Percentiles rank a stretch among this genome's conserved stretches.
phyloP scores from a whole-genome alignment of 139 green algal species.

The Coelastrella sp. region DNA sequence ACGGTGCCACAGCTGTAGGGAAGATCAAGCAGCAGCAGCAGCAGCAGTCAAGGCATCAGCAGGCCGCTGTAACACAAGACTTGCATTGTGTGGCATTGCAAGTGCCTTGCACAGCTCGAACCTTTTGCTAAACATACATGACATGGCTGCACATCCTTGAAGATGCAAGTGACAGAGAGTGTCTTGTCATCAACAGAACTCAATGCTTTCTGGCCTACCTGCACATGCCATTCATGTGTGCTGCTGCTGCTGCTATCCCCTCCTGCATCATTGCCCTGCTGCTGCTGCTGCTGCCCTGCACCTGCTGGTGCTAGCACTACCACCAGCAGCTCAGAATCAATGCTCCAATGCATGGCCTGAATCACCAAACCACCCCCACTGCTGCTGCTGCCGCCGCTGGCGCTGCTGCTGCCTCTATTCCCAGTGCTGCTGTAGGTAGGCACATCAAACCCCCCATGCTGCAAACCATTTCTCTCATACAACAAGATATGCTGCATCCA shows the following conservation, averaged over 20 bases:
- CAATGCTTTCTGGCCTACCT: conserved; percentile 42
- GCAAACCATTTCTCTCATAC: conserved; percentile 93
- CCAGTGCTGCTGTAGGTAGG: conserved; percentile 22
- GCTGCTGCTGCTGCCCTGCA: conserved; percentile 27
- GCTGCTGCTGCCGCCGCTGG: neutral
- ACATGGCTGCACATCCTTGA: no score
- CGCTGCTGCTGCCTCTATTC: neutral
- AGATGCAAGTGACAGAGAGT: no score
- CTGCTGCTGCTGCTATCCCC: neutral
- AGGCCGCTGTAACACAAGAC: no score
- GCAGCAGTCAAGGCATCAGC: neutral
- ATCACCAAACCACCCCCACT: conserved; percentile 27
- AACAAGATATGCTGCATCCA: conserved; percentile 71
- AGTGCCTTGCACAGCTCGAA: no score
- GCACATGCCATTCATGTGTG: conserved; percentile 40
- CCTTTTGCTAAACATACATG: no score
- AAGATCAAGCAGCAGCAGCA: neutral
- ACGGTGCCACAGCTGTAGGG: conserved; percentile 91
- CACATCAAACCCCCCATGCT: conserved; percentile 86
- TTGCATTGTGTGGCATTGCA: no score
- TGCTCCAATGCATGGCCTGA: conserved; percentile 77
- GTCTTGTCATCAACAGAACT: no score
- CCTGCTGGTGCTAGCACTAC: conserved; percentile 63
- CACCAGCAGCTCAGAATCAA: conserved; percentile 87
- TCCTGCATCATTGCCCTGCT: neutral